A percentile compares a stretch with the other conserved stretches of the same genome.
Evolutionary conservation across 2,329 filamentous ascomycete genomes (phyloP).

Genomic region (Ophiostoma piceae): DNA sequence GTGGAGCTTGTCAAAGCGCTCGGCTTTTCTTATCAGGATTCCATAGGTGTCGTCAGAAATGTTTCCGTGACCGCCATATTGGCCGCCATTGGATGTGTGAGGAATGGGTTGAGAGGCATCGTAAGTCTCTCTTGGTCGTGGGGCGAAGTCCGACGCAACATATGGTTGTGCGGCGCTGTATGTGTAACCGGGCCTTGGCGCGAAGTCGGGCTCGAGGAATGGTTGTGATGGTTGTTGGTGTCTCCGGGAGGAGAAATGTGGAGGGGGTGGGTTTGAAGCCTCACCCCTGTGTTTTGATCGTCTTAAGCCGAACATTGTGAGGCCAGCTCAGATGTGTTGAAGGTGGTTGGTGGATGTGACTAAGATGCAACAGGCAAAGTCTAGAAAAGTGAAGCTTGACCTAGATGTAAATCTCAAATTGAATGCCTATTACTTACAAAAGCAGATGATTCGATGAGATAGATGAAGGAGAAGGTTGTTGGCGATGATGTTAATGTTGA

Average conservation of each 20-base stretch:
- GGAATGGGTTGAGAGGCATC: background rate
- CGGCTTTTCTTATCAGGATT: background rate
- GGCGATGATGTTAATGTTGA: background rate
- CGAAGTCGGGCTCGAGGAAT: slow-evolving; percentile 1
- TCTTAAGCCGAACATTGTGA: background rate
- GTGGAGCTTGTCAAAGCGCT: background rate
- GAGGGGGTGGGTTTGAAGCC: background rate
- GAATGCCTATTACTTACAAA: background rate
- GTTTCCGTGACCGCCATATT: background rate
- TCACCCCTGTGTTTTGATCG: background rate
- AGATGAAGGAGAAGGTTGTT: background rate
- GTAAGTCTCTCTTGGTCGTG: background rate
- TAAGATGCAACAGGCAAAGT: too few species aligned
- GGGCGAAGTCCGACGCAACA: background rate
- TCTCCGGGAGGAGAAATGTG: background rate
- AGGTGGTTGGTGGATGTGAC: background rate
- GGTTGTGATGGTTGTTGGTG: background rate
- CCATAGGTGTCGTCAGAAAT: background rate
- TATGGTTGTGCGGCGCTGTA: background rate
- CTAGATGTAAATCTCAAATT: background rate
- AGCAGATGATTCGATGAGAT: background rate
- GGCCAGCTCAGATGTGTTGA: background rate
- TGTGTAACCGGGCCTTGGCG: background rate
- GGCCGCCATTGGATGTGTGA: background rate
- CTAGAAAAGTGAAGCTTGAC: background rate